Evolutionary conservation across 129 eudicot genomes (phyloP), one percentile per base, ranked within the genome.

Genomic region (Flaveria robusta): DNA sequence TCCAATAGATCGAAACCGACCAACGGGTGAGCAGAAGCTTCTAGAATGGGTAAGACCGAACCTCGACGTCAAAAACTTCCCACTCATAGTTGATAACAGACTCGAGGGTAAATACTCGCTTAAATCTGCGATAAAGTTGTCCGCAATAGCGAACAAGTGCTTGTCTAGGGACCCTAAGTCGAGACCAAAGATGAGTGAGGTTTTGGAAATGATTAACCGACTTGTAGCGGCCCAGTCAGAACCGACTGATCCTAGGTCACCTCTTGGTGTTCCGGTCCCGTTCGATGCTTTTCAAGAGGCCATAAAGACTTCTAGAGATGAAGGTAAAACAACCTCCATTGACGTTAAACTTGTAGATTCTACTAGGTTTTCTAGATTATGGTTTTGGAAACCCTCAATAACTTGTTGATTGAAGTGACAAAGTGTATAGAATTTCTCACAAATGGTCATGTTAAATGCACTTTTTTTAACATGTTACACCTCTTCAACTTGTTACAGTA

Each of bases 171-270:
- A 86, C 52, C 79, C 90, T 8, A 91, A 88, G 51, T 64, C 86
- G 66, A 85, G 97, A 37, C 95, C 97, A 29, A 85, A 83, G 52
- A 88, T 91, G 97, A 91, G 92, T 47, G 92, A 88, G 77, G 91
- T 92, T 39, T 71, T 85, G 81, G 93, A 84, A 76, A 87, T 92
- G 93, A 77, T 89, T 16, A 81, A 68, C 60, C 56, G 27, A 67
- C 83, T 89, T 42, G 64, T 74, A 55, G 42, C 10, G 7, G 70
- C 43, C 7, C 75, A 66, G 68, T 2, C 79, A 46, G 83, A 80
- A 54, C 5, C 42, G n/a, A 16, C 22, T 59, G 27, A 34, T 58
- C 87, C 86, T 27, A 66, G 70, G 51, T 83, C 88, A 24, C 81
- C 87, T 41, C 65, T 79, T n/a, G 64, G 19, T 23, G 81, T 22